Evolutionary conservation across 495 filamentous ascomycete species (phyloP), one percentile per base, ranked within the genome.

Genomic region (Glutinoglossum americanum): DNA sequence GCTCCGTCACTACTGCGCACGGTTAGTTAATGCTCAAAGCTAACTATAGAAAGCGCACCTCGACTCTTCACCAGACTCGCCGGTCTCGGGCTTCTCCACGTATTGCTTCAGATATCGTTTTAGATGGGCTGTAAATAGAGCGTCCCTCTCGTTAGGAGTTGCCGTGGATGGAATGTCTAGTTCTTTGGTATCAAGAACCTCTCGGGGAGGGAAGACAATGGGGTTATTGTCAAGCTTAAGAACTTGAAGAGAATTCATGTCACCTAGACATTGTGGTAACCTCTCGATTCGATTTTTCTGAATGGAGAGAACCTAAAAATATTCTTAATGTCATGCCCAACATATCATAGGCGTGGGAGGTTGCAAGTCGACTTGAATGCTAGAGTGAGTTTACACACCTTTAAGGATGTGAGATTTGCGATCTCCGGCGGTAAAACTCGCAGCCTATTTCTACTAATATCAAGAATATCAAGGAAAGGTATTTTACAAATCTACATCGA

Each of bases 141-240:
- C 79, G 58, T 90, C 85, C 51, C 79, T 75, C 63, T 80, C 76
- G 37, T 75, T 56, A 15, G 73, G 73, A 60, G 74, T 68, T 4
- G 67, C 64, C 61, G 49, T 27, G n/a, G 49, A 53, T 17, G 49
- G 49, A 30, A 53, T 27, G 30, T 53, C 49, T 13, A 53, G 11
- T 32, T 74, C 73, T 13, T 70, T 69, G 33, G 63, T 62, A 51
- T 73, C 72, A 9, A 78, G 47, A 23, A 75, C 68, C 45, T 85
- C 77, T 57, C 71, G 73, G 23, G 83, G 81, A 0, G 83, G 83
- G 61, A 83, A 86, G 8, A 65, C 66, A 32, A 95, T 74, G 15
- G 87, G 87, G 63, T 96, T 96, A 35, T 85, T 86, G 45, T 87
- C 82, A 15, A 96, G 73, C 65, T 90, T 94, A 60, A 97, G 70